Evolutionary conservation across 805 yeast genomes (phyloP).

Genomic region (Phaffomyces thermotolerans): DNA sequence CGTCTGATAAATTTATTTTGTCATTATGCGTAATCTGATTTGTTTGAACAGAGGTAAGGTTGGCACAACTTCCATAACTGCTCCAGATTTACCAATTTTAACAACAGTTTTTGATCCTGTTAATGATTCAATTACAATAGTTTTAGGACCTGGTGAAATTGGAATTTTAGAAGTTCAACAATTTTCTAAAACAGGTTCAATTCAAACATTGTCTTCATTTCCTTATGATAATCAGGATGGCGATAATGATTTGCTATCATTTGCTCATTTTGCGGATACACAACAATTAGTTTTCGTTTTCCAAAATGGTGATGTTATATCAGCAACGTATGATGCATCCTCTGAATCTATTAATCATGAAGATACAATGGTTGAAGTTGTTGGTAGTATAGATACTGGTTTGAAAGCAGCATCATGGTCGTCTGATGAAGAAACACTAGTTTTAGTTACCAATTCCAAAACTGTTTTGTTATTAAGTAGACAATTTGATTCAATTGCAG

Average conservation of each 20-base stretch:
- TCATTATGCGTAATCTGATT: slow-evolving; percentile 40
- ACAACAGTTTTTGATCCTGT: slow-evolving; percentile 63
- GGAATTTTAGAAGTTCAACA: slow-evolving; percentile 70
- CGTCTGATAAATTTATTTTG: background rate
- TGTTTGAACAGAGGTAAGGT: slow-evolving; percentile 50
- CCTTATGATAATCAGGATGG: slow-evolving; percentile 29
- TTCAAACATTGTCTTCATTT: slow-evolving; percentile 52
- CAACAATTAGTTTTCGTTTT: slow-evolving; percentile 60
- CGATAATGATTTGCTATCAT: slow-evolving; percentile 40
- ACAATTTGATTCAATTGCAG: slow-evolving; percentile 71
- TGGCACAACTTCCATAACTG: slow-evolving; percentile 44
- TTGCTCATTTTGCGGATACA: slow-evolving; percentile 65
- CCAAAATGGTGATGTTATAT: slow-evolving; percentile 65
- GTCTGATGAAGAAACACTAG: slow-evolving; percentile 81
- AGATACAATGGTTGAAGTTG: slow-evolving; percentile 56
- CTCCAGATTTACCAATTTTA: slow-evolving; percentile 54
- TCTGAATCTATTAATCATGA: slow-evolving; percentile 37
- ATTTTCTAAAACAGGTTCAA: slow-evolving; percentile 56
- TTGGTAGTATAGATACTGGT: slow-evolving; percentile 78
- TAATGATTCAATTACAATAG: slow-evolving; percentile 64
- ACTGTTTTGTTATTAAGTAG: slow-evolving; percentile 65
- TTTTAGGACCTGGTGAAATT: slow-evolving; percentile 47
- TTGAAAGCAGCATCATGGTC: slow-evolving; percentile 77
- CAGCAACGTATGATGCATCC: slow-evolving; percentile 51
- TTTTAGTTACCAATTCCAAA: slow-evolving; percentile 54